Evolutionary conservation across 202 grass and related monocot genomes (phyloP).

Genomic region (Setaria italica): DNA sequence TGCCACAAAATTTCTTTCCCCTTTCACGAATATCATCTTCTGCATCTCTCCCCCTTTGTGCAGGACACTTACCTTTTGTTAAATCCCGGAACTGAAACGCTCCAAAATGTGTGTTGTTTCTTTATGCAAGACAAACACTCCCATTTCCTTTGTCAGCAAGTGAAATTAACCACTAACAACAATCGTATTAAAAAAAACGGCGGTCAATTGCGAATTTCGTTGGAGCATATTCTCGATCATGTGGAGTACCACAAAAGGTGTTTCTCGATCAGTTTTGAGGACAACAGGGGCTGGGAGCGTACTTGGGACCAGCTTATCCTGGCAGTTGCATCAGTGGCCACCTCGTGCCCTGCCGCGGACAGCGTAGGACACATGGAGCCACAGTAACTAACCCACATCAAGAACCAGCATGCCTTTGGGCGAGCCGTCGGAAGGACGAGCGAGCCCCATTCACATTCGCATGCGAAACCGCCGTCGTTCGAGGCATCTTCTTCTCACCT

Average conservation of each 20-base stretch:
- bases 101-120: neutral
- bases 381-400: neutral
- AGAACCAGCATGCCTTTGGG: constrained; percentile 23
- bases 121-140: too few relatives aligned
- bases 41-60: neutral
- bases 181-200: neutral
- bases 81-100: neutral
- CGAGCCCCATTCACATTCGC: neutral
- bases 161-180: neutral
- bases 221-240: neutral
- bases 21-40: neutral
- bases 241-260: neutral
- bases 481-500: neutral
- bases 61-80: neutral
- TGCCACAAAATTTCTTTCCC: neutral
- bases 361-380: constrained; percentile 23
- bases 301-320: neutral
- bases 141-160: too few relatives aligned
- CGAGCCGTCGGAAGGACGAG: neutral
- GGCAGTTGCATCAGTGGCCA: neutral
- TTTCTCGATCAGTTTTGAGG: neutral
- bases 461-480: too few relatives aligned
- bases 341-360: constrained; percentile 1
- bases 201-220: neutral
- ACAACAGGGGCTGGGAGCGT: neutral